A percentile compares a stretch with the other conserved stretches of the same genome.
Conservation (phyloP, 2,329 filamentous ascomycete genomes). For the Thelonectria blattea region DNA sequence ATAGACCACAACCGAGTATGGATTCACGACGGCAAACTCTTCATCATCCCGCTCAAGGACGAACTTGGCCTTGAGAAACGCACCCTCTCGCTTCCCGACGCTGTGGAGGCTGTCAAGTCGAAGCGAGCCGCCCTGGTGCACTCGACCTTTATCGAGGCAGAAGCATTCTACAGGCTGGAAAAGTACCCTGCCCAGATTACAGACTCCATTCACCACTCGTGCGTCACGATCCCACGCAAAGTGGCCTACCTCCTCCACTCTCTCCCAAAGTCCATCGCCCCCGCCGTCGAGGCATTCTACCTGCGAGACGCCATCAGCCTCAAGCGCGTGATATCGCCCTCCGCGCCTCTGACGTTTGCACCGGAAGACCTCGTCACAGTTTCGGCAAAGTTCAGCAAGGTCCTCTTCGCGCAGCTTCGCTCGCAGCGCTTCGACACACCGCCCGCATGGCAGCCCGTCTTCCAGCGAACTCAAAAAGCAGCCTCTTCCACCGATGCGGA, state of each 20-base stretch:
- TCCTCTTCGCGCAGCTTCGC: conserved; percentile 88
- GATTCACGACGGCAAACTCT: conserved; percentile 79
- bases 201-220: conserved; percentile 76
- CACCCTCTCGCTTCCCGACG: conserved; percentile 67
- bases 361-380: conserved; percentile 80
- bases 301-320: conserved; percentile 81
- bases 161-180: conserved; percentile 87
- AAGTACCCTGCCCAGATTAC: conserved; percentile 81
- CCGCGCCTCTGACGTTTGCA: conserved; percentile 66
- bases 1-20: conserved; percentile 88
- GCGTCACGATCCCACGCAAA: conserved; percentile 78
- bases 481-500: conserved; percentile 21
- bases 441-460: conserved; percentile 52
- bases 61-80: conserved; percentile 40
- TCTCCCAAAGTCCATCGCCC: conserved; percentile 76
- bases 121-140: conserved; percentile 67
- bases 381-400: conserved; percentile 83
- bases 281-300: conserved; percentile 91
- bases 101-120: conserved; percentile 64
- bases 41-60: conserved; percentile 69
- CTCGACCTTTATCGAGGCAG: conserved; percentile 77
- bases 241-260: conserved; percentile 80
- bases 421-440: conserved; percentile 81
- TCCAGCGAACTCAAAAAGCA: conserved; percentile 32
- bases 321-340: conserved; percentile 66